A percentile compares a stretch with the other conserved stretches of the same genome.
phyloP scores from a whole-genome alignment of 345 rosid species.

The Dipteronia dyeriana region DNA sequence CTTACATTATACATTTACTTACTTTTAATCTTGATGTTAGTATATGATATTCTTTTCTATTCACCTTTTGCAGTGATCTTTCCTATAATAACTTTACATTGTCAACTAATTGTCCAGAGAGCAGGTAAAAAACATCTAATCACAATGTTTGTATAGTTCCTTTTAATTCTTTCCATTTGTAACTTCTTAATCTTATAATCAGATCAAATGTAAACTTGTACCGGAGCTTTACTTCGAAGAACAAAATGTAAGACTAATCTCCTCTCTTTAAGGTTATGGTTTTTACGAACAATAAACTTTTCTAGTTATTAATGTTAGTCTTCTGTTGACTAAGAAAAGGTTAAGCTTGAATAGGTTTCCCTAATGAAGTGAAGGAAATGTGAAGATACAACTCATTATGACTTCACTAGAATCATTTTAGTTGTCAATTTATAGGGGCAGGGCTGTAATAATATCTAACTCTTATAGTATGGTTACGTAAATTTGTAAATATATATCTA shows the following conservation, averaged over 20 bases:
- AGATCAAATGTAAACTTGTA: conserved; percentile 32
- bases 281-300: no score
- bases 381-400: no score
- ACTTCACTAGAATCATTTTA: no score
- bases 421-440: no score
- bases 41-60: background rate
- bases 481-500: background rate
- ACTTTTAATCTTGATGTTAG: background rate
- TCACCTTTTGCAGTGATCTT: conserved; percentile 52
- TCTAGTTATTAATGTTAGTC: background rate
- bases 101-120: conserved; percentile 18
- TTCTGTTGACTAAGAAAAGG: background rate
- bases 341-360: background rate
- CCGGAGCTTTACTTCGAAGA: conserved; percentile 34
- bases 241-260: conserved; percentile 34
- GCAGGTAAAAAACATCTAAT: background rate
- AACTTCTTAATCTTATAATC: background rate
- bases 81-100: conserved; percentile 63
- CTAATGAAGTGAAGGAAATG: background rate
- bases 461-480: background rate
- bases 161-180: background rate
- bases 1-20: background rate
- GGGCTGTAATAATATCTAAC: background rate
- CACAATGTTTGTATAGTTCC: background rate
- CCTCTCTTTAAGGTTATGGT: background rate